Base-by-base conservation (phyloP, 2,329 filamentous ascomycete species). In the Phoma sp. region DNA sequence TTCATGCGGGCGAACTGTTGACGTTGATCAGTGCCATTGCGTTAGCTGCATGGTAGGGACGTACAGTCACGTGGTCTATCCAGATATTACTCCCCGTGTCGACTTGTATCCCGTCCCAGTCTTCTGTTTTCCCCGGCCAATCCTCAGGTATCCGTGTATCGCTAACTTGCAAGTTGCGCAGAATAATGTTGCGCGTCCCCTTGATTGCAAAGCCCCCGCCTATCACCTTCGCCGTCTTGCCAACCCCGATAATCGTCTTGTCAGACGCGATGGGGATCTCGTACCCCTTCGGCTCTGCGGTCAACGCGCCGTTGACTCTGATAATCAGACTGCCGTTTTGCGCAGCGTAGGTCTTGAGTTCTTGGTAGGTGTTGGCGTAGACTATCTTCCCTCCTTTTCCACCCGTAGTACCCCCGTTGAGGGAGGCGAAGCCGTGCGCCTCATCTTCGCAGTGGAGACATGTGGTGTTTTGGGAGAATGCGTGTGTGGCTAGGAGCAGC, bases 71-170 rank as follows among this genome's bases (percentile, higher is more conserved):
- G 15, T 54, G 51, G 28, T 54, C 53, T 21, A 50, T 50, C 53
- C 46, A 56, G 14, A 56, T 56, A 40, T 56, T 56, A 5, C 36
- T 38, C 2, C 53, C 53, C 7, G n/a, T 47, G 26, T 52, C 47
- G 15, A 56, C 43, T 29, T 56, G 53, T 9, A 56, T 34, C 3
- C 47, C 47, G 32, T 56, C 53, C 53, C 53, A 56, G 30, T 56
- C 47, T 34, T 52, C 42, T 1, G 30, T 39, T 28, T 52, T 56
- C 5, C 53, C 53, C 5, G 47, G 47, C 47, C 42, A 52, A n/a
- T 56, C 53, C 17, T 30, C 33, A 2, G 32, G 23, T 11, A 45
- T 45, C 0, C 33, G 25, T 4, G 48, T 52, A 23, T 52, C 40
- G 25, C 48, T 45, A 5, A 52, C 36, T 28, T 52, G 39, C 15